These are phyloP conservation scores for Fusarium poae DNA, from an alignment of 2,329 filamentous ascomycete species.

Conservation along the genomic window DNA sequence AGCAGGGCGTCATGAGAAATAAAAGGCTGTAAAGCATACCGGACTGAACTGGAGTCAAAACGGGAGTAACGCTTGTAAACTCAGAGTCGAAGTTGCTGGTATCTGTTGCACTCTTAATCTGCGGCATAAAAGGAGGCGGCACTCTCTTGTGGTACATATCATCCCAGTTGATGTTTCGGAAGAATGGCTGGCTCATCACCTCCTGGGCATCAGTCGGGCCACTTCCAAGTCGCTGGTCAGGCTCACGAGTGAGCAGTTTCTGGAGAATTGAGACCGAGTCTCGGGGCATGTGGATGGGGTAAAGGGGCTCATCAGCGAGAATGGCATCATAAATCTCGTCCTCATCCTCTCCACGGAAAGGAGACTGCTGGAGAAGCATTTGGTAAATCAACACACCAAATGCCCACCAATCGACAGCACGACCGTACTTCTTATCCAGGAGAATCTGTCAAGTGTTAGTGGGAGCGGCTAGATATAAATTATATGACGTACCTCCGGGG, in stretches of 20 bases:
- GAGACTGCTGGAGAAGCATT: conserved; percentile 98
- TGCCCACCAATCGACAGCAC: conserved; percentile 99
- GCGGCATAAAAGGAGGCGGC: conserved; percentile 87
- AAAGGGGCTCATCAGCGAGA: conserved; percentile 94
- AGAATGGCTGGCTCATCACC: conserved; percentile 99
- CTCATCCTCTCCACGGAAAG: conserved; percentile 98
- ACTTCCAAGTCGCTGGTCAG: conserved; percentile 90
- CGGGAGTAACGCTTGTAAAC: conserved; percentile 97
- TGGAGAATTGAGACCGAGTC: conserved; percentile 98
- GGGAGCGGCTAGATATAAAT: not conserved
- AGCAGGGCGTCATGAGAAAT: conserved; percentile 39
- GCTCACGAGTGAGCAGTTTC: conserved; percentile 95
- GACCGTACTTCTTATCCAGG: conserved; percentile 97
- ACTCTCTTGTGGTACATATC: conserved; percentile 97
- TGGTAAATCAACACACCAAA: conserved; percentile 99
- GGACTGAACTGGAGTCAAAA: conserved; percentile 96
- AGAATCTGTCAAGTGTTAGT: conserved; percentile 75
- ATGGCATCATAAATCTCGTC: conserved; percentile 99
- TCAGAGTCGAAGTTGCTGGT: conserved; percentile 99
- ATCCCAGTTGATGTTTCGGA: conserved; percentile 98
- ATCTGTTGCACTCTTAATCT: conserved; percentile 91
- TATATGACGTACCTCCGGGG: conserved; percentile 79
- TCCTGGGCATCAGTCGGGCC: conserved; percentile 98
- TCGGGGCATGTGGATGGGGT: conserved; percentile 98
- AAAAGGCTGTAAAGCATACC: conserved; percentile 70